Evolutionary conservation across 495 filamentous ascomycete genomes (phyloP), one percentile per base, ranked within the genome.

Genomic region (Ramalina intermedia): DNA sequence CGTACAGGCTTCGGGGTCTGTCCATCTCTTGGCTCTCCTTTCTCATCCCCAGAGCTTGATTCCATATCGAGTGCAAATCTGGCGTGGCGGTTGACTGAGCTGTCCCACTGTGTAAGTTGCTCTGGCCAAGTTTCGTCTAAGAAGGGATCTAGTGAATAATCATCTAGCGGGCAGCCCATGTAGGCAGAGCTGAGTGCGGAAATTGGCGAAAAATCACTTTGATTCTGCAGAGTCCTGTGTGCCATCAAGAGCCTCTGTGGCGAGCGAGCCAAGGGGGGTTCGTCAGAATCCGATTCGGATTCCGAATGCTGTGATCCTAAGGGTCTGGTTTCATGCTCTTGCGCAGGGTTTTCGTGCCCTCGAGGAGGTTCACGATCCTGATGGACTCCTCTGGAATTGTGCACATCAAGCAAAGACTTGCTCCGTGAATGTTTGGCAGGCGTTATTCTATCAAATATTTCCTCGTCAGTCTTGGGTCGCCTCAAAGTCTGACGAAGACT

Each of bases 381-480:
- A 14, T 18, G 39, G 39, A 41, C 16, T 4, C 16, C 17, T 12
- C 17, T 18, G 11, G 39, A 23, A 17, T 2, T 18, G 21, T 41
- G 17, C 14, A 41, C 14, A 6, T 41, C 39, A 23, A 17, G 8
- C 16, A 17, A 13, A 41, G 21, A 18, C 8, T 8, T 41, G 14
- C 16, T 18, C 12, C 39, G 16, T 6, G 39, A 23, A 18, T 41
- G 17, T 18, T 23, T 17, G 21, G 44, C 17, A 4, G 33, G 44
- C 6, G 44, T 47, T 17, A 36, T 13, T 21, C 29, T 16, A n/a
- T 35, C 29, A 8, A 47, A 47, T 4, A 47, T 36, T 18, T 47
- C 44, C 29, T 47, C 44, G 33, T 47, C 44, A 36, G 44, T 36
- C 27, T 37, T 47, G 24, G 44, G 44, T 36, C 44, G 13, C 33